Evolutionary conservation across 2,329 filamentous ascomycete species (phyloP), one percentile per base, ranked within the genome.

Genomic region (Helotiales sp.): DNA sequence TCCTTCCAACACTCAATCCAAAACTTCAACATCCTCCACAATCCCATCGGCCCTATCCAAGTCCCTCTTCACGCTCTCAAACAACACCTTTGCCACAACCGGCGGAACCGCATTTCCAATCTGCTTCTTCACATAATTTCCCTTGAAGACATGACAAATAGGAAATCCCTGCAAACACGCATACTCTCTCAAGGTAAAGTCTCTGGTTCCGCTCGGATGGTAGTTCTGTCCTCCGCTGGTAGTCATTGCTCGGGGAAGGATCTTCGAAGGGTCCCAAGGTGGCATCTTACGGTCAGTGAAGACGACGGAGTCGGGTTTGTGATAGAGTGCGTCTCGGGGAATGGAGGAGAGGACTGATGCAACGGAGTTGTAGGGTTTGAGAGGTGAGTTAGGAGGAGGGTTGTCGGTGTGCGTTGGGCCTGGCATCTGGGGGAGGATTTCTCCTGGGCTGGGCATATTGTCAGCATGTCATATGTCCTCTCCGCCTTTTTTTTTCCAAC

Each of bases 21-120:
- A 49, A 36, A 59, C 38, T 44, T 59, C 56, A 5, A 36, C 38
- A 27, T 52, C 59, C 84, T 54, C 52, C 3, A 56, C 48, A 31
- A 69, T 42, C 8, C 66, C 62, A 63, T 70, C 68, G 9, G 50
- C 51, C 10, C 42, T 46, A 50, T 68, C 60, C 49, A 70, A 52
- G 0, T 74, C 75, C 2, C 75, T 79, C 64, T 67, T 72, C 29
- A 66, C 58, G 0, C 77, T 77, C 63, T 70, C 69, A 53, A 75
- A 70, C 44, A 74, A 66, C 0, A 78, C 71, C 25, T 73, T 72
- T 2, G 83, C 83, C 0, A 81, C 79, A 27, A 74, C 74, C 0
- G 89, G 84, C 0, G 91, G 88, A 15, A 93, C 91, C 0, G 90
- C 90, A 66, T 95, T 93, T 0, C 90, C 90, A 61, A 93, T 89